Evolutionary conservation across 352 stramenopile genomes (phyloP).

Genomic region (Pythium folliculosum): DNA sequence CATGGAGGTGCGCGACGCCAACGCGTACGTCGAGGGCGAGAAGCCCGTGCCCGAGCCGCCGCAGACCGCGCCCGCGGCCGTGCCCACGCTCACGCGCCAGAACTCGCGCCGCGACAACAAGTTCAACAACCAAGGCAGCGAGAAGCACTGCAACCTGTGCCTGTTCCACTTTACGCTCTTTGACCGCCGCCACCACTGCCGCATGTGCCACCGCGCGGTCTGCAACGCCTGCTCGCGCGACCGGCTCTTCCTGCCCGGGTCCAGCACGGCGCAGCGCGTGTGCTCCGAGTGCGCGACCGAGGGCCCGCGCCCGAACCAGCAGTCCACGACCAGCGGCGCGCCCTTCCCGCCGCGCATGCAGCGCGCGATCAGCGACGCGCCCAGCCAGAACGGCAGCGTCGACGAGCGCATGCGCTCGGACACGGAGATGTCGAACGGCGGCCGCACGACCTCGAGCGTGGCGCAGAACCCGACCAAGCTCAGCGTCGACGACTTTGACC

Average conservation of each 20-base stretch:
- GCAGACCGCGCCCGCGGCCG: slow-evolving; percentile 42
- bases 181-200: slow-evolving; percentile 86
- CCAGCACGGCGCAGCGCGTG: slow-evolving; percentile 86
- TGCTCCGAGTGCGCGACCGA: slow-evolving; percentile 88
- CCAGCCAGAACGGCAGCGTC: slow-evolving; percentile 20
- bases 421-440: slow-evolving; percentile 71
- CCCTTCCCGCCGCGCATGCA: slow-evolving; percentile 40
- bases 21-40: slow-evolving; percentile 75
- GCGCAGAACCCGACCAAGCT: slow-evolving; percentile 46
- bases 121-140: slow-evolving; percentile 70
- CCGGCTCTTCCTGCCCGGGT: slow-evolving; percentile 79
- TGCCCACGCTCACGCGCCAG: slow-evolving; percentile 51
- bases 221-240: slow-evolving; percentile 88
- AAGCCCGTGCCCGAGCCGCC: slow-evolving; percentile 67
- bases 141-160: slow-evolving; percentile 90
- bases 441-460: slow-evolving; percentile 50
- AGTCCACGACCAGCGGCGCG: slow-evolving; percentile 7
- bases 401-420: slow-evolving; percentile 62
- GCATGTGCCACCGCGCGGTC: slow-evolving; percentile 87
- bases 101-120: slow-evolving; percentile 57
- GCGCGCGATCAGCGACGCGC: slow-evolving; percentile 61
- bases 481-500: slow-evolving; percentile 93
- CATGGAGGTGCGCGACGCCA: slow-evolving; percentile 75
- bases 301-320: slow-evolving; percentile 61
- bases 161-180: slow-evolving; percentile 91